Base-by-base conservation (phyloP, 2,329 filamentous ascomycete genomes). In the Arthroderma sp. region DNA sequence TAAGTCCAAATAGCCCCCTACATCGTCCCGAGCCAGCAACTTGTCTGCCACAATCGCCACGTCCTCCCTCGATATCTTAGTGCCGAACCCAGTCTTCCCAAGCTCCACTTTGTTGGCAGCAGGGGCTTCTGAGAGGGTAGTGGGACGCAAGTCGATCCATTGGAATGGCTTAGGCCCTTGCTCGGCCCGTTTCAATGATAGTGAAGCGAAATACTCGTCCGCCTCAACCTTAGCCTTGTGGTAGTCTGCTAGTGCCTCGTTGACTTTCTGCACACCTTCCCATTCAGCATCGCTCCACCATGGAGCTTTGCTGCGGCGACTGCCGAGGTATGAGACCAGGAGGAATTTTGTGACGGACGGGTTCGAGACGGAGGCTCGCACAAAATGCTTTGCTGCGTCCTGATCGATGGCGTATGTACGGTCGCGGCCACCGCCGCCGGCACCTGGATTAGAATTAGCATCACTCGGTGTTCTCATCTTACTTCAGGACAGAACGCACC, bases 381-480 rank as follows among this genome's bases (percentile, higher is more conserved):
- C 70, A 59, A 75, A 76, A 47, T 68, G 60, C 50, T 73, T 73
- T 6, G 72, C 72, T n/a, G 73, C 72, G 50, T 69, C 65, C 50
- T 66, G 69, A 55, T 77, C 73, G 46, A 77, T 65, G 3, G 71
- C 70, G 39, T 68, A 65, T 1, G 73, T 76, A 43, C 69, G 64
- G 5, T 59, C 50, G 4, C 68, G 58, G 1, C 70, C 72, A 40
- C 73, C 73, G 28, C 73, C 73, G 31, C 72, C 73, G 40, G 73
- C 73, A 27, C 72, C 72, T 74, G 46, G 29, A 15, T 22, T 32
- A 11, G 15, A 34, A 15, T 36, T 3, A 32, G 29, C 28, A 22
- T 45, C 10, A 15, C n/a, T 5, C 27, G 7, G 29, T 42, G 37
- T 29, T 39, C 28, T 11, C 27, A 15, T 31, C 36, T n/a, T 11